Evolutionary conservation across 371 early-diverging fungal species (phyloP).

Genomic region (Saksenaea vasiformis): DNA sequence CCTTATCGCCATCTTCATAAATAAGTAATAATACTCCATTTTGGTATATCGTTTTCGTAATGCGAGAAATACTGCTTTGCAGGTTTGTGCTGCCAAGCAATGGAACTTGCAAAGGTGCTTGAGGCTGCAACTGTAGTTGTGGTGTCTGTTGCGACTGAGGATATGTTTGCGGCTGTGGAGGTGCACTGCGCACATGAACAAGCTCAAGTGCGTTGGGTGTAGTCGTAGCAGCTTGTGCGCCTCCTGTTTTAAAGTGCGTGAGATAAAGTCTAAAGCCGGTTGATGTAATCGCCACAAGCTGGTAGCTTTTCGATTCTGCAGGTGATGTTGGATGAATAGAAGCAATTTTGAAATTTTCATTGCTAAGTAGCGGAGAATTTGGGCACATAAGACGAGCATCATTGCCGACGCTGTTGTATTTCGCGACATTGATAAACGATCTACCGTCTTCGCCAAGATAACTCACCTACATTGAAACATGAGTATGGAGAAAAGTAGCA

Average conservation of each 20-base stretch:
- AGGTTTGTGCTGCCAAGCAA: background rate
- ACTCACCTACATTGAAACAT: conserved; percentile 51
- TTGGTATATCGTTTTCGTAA: conserved; percentile 51
- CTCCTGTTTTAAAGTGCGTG: conserved; percentile 32
- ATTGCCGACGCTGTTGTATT: conserved; percentile 25
- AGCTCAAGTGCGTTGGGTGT: conserved; percentile 57
- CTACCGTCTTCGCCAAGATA: conserved; percentile 30
- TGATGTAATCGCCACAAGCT: conserved; percentile 73
- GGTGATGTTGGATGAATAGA: conserved; percentile 66
- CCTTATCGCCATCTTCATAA: conserved; percentile 61
- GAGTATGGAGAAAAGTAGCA: background rate
- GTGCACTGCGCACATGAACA: conserved; percentile 68
- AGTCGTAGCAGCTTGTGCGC: background rate
- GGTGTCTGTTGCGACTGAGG: conserved; percentile 13
- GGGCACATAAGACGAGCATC: conserved; percentile 47
- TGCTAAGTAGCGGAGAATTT: conserved; percentile 33
- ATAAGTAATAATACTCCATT: conserved; percentile 68
- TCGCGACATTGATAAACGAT: conserved; percentile 18
- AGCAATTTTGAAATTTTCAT: conserved; percentile 50
- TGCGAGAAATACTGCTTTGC: background rate
- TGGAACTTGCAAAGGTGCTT: conserved; percentile 44
- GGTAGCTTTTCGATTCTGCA: conserved; percentile 58
- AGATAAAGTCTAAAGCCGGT: conserved; percentile 78
- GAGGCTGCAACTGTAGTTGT: conserved; percentile 16
- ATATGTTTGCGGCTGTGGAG: conserved; percentile 21